Percentiles rank a stretch among this genome's conserved stretches.
Evolutionary conservation across 2,329 filamentous ascomycete genomes (phyloP).

Genomic region (Exserohilum rostratum): DNA sequence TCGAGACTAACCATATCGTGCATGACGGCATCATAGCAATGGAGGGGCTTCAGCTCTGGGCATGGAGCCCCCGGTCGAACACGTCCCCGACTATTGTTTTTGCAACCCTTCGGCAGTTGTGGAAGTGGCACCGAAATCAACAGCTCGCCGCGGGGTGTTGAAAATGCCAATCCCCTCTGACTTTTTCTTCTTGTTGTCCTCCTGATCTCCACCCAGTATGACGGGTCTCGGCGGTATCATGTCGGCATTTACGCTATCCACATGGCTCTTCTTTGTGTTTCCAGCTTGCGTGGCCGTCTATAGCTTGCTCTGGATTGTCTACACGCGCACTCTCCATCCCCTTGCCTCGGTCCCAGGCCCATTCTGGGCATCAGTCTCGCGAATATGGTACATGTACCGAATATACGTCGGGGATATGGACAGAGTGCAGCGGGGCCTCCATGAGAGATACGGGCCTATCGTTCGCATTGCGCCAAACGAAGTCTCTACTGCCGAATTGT

Average conservation of each 20-base stretch:
- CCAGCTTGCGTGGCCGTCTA: slow-evolving; percentile 10
- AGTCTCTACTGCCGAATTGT: slow-evolving; percentile 7
- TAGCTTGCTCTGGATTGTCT: slow-evolving; percentile 17
- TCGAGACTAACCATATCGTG: neutral
- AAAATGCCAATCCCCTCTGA: neutral
- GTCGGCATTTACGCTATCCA: slow-evolving; percentile 4
- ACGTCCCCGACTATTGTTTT: too few relatives aligned
- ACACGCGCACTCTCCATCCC: slow-evolving; percentile 19
- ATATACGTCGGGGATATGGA: slow-evolving; percentile 7
- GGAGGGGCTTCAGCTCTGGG: neutral
- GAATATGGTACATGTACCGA: slow-evolving; percentile 22
- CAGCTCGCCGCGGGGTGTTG: neutral
- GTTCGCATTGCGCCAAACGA: slow-evolving; percentile 57
- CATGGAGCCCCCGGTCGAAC: neutral
- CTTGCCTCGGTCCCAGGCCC: slow-evolving; percentile 25
- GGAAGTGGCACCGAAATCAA: neutral
- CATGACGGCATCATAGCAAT: neutral
- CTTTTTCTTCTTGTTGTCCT: too few relatives aligned
- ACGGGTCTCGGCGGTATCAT: neutral
- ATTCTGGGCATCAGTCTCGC: slow-evolving; percentile 25
- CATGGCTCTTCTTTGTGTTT: slow-evolving; percentile 12
- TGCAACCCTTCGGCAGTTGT: neutral
- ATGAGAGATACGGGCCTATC: slow-evolving; percentile 46
- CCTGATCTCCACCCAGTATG: neutral
- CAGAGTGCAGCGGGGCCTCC: slow-evolving; percentile 8